Evolutionary conservation across 495 filamentous ascomycete genomes (phyloP), one percentile per base, ranked within the genome.

Genomic region (Ramalina intermedia): DNA sequence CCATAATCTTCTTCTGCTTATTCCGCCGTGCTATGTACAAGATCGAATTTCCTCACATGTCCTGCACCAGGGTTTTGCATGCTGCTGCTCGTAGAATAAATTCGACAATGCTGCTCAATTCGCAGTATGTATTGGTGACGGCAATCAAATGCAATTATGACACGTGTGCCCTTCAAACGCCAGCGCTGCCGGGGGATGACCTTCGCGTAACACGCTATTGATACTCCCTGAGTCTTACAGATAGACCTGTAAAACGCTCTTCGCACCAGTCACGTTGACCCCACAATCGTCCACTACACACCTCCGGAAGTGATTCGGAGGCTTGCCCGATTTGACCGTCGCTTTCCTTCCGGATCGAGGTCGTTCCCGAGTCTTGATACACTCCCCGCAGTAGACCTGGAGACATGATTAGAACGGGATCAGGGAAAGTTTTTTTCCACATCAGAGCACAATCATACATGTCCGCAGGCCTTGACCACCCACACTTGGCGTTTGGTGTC

Each of bases 351-450:
- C 53, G 51, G 17, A 33, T 17, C 16, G 53, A 37, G 40, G 63
- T 70, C 4, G 36, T 5, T 61, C 64, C 5, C 81, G 71, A 40
- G 78, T 66, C 35, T 68, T 69, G 14, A 72, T 70, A 54, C 82
- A 87, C 49, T 74, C 71, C 38, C 82, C 82, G 59, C 82, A 87
- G 56, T 85, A 87, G 4, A 82, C 81, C 81, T 85, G 50, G 37
- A 44, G 42, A 29, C 35, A 27, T 12, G 18, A 24, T 35, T 49
- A 40, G 37, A 7, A 11, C 5, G 13, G 4, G 21, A 27, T 12
- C n/a, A 29, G 24, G 35, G 17, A 48, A 48, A 23, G n/a, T 51
- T 2, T n/a, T 11, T 29, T 13, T 33, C 8, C 7, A 9, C 5
- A 13, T 33, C 2, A 7, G 42, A 35, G 20, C 18, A 27, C 17